A percentile compares a stretch with the other conserved stretches of the same genome.
These are phyloP conservation scores for Cicer judaicum DNA, from an alignment of 306 rosid genomes.

Conservation along the genomic window DNA sequence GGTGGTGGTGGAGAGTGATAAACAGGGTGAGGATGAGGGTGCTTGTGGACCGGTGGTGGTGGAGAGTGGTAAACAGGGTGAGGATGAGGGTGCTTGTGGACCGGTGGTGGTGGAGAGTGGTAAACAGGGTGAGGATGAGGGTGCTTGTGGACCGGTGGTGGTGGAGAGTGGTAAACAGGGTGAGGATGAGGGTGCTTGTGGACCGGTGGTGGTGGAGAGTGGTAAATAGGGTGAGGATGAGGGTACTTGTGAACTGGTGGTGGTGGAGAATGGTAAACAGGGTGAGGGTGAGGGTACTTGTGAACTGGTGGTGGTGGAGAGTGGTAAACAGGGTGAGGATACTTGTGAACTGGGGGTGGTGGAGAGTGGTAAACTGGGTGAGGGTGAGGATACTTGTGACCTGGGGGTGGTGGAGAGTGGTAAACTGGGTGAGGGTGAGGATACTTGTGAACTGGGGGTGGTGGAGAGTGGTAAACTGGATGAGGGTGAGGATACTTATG, in stretches of 20 bases:
- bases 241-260: slow-evolving; percentile 22
- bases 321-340: neutral
- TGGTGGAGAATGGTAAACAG: slow-evolving; percentile 38
- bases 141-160: slow-evolving; percentile 12
- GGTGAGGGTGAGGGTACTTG: slow-evolving; percentile 19
- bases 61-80: slow-evolving; percentile 17
- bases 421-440: slow-evolving; percentile 20
- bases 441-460: slow-evolving; percentile 28
- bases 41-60: too few relatives aligned
- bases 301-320: slow-evolving; percentile 19
- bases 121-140: slow-evolving; percentile 1
- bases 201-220: slow-evolving; percentile 36
- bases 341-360: slow-evolving; percentile 31
- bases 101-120: slow-evolving; percentile 39
- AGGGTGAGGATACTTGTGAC: slow-evolving; percentile 1
- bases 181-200: slow-evolving; percentile 3
- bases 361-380: slow-evolving; percentile 17
- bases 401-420: slow-evolving; percentile 42
- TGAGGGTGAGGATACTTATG: neutral
- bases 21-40: too few relatives aligned
- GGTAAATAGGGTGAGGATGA: slow-evolving; percentile 36
- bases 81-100: slow-evolving; percentile 8
- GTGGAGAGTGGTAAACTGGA: slow-evolving; percentile 15
- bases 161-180: slow-evolving; percentile 30
- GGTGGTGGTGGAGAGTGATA: too few relatives aligned